Evolutionary conservation across 2,329 filamentous ascomycete species (phyloP), one percentile per base, ranked within the genome.

Genomic region (Botrytis sinoallii): DNA sequence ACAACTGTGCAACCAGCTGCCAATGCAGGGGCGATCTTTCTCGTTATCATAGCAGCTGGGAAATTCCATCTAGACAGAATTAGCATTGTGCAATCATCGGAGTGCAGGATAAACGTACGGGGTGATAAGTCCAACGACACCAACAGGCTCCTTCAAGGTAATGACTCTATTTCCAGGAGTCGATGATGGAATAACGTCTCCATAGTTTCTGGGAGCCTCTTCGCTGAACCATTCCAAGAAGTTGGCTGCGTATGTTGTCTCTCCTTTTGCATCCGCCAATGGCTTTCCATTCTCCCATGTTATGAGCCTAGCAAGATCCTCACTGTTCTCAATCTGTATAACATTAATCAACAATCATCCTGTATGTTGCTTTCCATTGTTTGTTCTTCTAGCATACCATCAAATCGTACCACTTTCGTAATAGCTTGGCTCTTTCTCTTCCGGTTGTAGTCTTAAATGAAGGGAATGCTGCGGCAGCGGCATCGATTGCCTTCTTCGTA

Each of bases 1-100:
- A 98, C 95, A 3, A 97, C 93, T 0, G 95, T 97, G 84, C 95
- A 98, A 74, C 96, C 96, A n/a, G 94, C 95, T 29, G 96, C 96
- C 73, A 98, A 86, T 14, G 92, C 93, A 2, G 93, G 89, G 2
- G 88, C 90, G 69, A 90, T 86, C 82, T 92, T 92, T 74, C 90
- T 85, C 10, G 90, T 92, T 76, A 93, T 89, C 91, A 93, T 93
- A 68, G 91, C 91, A 4, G 91, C 89, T 20, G 92, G 92, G 79
- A 97, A 97, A 84, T 97, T 97, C 94, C 93, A 96, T 76, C 86
- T 88, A 73, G 16, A 40, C 57, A 14, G 60, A 29, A 73, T 46
- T 52, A 72, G 38, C 46, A 22, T 72, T 63, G 29, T 44, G 20
- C 61, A 52, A 40, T 25, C 22, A 20, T 57, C 22, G 16, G 32